Evolutionary conservation across 495 filamentous ascomycete species (phyloP).

Genomic region (Coniosporium apollinis): DNA sequence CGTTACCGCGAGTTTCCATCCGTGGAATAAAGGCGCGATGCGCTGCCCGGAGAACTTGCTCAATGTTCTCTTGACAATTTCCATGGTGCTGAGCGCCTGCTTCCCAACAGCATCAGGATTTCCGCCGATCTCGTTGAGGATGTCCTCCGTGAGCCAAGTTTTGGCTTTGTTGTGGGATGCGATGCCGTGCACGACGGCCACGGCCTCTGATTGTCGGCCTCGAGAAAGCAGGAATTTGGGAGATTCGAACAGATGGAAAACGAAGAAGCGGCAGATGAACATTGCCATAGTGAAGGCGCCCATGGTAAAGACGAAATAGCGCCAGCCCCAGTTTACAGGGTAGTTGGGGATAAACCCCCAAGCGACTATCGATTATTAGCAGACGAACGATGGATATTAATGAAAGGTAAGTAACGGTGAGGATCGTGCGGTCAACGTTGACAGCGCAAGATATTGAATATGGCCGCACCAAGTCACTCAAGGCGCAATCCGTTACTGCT

Average conservation of each 20-base stretch:
- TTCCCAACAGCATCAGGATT: background rate
- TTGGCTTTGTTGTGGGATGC: conserved; percentile 11
- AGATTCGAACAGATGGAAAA: conserved; percentile 17
- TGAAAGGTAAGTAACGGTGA: no score
- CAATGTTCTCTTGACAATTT: background rate
- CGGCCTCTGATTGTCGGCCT: conserved; percentile 12
- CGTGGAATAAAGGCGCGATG: conserved; percentile 12
- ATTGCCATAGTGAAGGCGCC: conserved; percentile 48
- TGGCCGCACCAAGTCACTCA: background rate
- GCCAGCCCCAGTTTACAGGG: conserved; percentile 62
- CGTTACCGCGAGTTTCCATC: conserved; percentile 9
- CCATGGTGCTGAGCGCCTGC: background rate
- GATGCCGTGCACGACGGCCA: conserved; percentile 13
- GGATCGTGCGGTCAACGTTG: no score
- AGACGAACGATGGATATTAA: no score
- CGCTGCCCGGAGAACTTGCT: conserved; percentile 10
- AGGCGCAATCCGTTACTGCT: no score
- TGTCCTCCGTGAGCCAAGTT: conserved; percentile 10
- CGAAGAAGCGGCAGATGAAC: conserved; percentile 16
- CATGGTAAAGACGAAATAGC: conserved; percentile 54
- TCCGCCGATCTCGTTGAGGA: background rate
- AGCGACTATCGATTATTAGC: no score
- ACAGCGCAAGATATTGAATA: background rate
- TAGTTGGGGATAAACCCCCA: conserved; percentile 42
- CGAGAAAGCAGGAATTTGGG: conserved; percentile 14